Base-by-base conservation (phyloP, 805 yeast genomes). In the Ogataea philodendri region DNA sequence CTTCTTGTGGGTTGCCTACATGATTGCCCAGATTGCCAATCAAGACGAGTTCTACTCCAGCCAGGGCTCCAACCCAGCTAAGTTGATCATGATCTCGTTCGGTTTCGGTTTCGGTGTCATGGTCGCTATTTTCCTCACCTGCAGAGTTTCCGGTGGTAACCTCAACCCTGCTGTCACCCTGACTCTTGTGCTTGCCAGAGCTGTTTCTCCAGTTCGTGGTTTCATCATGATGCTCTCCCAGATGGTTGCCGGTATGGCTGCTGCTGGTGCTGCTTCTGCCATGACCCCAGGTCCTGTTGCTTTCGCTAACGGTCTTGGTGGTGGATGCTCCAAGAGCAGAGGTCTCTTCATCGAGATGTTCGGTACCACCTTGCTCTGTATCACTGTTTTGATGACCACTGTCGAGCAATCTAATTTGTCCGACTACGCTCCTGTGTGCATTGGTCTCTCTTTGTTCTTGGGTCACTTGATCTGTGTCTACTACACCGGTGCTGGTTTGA, bases 401-500 rank as follows among this genome's bases (percentile, higher is more conserved):
- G 93, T 85, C 48, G 94, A 85, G 65, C 81, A 83, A 62, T 80
- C 80, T 52, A 70, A 74, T 48, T 81, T 84, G 38, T 82, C 89
- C 26, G 78, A 69, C 59, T 70, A 81, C 65, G 94, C 95, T 34
- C 93, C 95, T 39, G 70, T 84, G 42, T 84, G 72, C 56, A 86
- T 86, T 63, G 96, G 96, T 61, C 60, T 86, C 37, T 75, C 95
- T 18, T 70, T 86, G 50, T 82, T 86, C 67, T 66, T 85, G 51
- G 94, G 82, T 31, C 95, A 86, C 60, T 74, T 86, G 69, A 71
- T 84, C 51, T 74, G 83, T 57, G 84, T 87, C 38, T 82, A 72
- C 74, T 82, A 75, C 69, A 84, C 95, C 32, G 95, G 95, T 59
- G 94, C 95, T 24, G 95, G 95, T 59, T 69, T 85, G 55, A 86